These are phyloP conservation scores for Cardamine chenopodiifolia DNA, from an alignment of 345 rosid species.

Conservation along the genomic window DNA sequence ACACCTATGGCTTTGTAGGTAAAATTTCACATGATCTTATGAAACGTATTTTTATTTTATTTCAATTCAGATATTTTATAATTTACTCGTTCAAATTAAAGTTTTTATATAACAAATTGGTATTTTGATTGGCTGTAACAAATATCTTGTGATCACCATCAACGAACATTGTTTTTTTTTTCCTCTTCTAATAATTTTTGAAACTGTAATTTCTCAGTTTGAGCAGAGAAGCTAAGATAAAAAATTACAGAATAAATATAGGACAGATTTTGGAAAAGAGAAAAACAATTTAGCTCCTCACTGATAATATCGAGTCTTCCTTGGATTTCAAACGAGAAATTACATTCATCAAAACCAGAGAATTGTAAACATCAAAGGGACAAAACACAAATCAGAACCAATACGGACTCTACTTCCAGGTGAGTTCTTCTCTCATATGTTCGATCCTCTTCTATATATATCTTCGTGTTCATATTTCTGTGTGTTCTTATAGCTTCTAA, in stretches of 20 bases:
- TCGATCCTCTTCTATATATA: neutral
- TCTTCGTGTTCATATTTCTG: neutral
- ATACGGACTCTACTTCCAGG: neutral
- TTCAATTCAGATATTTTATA: neutral
- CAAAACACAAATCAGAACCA: neutral
- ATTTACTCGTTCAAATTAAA: neutral
- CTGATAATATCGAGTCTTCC: slow-evolving; percentile 1
- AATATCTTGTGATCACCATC: neutral
- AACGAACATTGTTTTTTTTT: neutral
- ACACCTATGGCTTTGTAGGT: slow-evolving; percentile 31
- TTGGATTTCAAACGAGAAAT: slow-evolving; percentile 10
- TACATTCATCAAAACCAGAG: slow-evolving; percentile 9
- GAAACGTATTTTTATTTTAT: neutral
- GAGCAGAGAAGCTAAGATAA: slow-evolving; percentile 8
- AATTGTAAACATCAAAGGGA: neutral
- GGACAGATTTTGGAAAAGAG: slow-evolving; percentile 3
- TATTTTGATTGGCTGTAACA: neutral
- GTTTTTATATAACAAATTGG: neutral
- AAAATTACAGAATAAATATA: slow-evolving; percentile 15
- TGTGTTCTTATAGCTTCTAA: neutral
- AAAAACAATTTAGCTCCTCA: slow-evolving; percentile 4
- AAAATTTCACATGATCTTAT: slow-evolving; percentile 29
- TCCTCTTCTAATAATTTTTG: neutral
- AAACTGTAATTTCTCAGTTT: slow-evolving; percentile 17
- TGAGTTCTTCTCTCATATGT: slow-evolving; percentile 13